phyloP scores from a whole-genome alignment of 192 early-diverging fungal species.

The Umbelopsis isabellina region DNA sequence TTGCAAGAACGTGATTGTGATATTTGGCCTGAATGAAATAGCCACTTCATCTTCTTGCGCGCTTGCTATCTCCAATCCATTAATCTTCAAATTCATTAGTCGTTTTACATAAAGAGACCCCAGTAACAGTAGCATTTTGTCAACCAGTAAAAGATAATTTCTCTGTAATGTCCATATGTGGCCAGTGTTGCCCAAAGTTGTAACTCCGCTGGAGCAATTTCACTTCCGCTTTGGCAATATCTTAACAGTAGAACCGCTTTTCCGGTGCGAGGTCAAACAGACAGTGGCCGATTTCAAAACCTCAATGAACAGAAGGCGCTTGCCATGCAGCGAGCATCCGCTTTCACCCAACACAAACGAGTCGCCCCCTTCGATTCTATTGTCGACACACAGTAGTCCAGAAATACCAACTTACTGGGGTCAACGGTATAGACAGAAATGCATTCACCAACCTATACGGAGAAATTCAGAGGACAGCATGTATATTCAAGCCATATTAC shows the following conservation, averaged over 20 bases:
- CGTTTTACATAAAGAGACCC: background rate
- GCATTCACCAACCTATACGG: conserved; percentile 10
- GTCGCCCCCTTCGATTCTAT: background rate
- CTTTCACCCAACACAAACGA: background rate
- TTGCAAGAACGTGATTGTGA: conserved; percentile 27
- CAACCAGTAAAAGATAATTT: background rate
- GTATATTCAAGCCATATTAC: conserved; percentile 37
- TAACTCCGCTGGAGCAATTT: background rate
- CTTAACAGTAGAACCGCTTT: too few relatives aligned
- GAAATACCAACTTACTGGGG: background rate
- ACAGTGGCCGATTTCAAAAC: too few relatives aligned
- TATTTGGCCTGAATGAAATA: conserved; percentile 28
- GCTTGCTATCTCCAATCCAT: too few relatives aligned
- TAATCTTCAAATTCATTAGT: background rate
- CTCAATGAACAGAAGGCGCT: conserved; percentile 1
- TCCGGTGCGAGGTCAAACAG: too few relatives aligned
- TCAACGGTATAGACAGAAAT: conserved; percentile 12
- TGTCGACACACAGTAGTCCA: background rate
- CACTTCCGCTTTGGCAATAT: too few relatives aligned
- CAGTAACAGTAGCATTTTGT: background rate
- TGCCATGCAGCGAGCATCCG: conserved; percentile 2
- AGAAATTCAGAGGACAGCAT: conserved; percentile 19
- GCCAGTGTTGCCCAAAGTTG: background rate
- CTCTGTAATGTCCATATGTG: background rate
- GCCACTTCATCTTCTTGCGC: too few relatives aligned